Evolutionary conservation across 768 basidiomycete species (phyloP).

Genomic region (Galerina sulciceps): DNA sequence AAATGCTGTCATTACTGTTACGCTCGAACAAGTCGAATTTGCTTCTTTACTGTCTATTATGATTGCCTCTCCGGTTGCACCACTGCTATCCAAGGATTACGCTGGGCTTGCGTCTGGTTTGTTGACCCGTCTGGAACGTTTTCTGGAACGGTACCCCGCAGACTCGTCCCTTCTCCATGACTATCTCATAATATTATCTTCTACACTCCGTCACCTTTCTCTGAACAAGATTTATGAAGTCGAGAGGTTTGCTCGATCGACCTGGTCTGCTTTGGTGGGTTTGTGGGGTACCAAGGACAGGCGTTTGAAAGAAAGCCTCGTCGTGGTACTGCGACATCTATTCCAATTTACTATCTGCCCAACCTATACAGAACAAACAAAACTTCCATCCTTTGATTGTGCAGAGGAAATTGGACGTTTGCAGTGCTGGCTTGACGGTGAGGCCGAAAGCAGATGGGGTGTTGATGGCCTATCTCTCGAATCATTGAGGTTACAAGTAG

Average conservation of each 20-base stretch:
- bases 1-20: conserved; percentile 30
- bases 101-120: conserved; percentile 52
- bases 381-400: conserved; percentile 38
- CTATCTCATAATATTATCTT: conserved; percentile 69
- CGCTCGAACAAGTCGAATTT: conserved; percentile 74
- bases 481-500: conserved; percentile 60
- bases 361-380: conserved; percentile 18
- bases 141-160: conserved; percentile 65
- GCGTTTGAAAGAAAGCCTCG: conserved; percentile 75
- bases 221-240: conserved; percentile 72
- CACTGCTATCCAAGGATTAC: conserved; percentile 50
- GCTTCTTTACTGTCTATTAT: conserved; percentile 65
- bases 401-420: conserved; percentile 53
- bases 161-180: conserved; percentile 84
- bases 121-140: conserved; percentile 51
- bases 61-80: conserved; percentile 60
- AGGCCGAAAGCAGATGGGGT: conserved; percentile 68
- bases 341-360: conserved; percentile 64
- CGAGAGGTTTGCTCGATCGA: conserved; percentile 57
- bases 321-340: conserved; percentile 72
- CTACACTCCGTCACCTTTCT: conserved; percentile 74
- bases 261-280: conserved; percentile 67
- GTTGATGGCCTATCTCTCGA: conserved; percentile 69
- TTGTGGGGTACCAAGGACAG: conserved; percentile 85
- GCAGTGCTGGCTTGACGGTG: conserved; percentile 60